Base-by-base conservation (phyloP, 495 filamentous ascomycete species). In the Elaphomyces granulatus region DNA sequence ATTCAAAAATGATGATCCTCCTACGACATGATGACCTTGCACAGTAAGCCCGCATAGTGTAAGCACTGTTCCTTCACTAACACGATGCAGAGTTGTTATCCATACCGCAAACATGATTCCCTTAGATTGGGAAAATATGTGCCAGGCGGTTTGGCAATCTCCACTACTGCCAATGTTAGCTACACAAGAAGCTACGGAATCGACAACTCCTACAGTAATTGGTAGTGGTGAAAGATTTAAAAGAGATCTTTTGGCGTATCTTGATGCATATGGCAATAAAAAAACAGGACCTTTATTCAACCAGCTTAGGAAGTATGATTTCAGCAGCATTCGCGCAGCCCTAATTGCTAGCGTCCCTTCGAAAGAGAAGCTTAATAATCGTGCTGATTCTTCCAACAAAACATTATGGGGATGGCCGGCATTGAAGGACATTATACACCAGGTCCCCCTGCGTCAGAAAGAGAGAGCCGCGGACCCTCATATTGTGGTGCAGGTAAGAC, bases 41-140 rank as follows among this genome's bases (percentile, higher is more conserved):
- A 3, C 81, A 93, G 65, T 74, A 53, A 37, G 67, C 30, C 1
- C 32, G 10, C n/a, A n/a, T 6, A 7, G n/a, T 32, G 6, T 3
- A 12, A 18, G 20, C 23, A 19, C 8, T 31, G 2, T 2, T 0
- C 0, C 20, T 15, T 32, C 15, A 12, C 21, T 43, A 30, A 41
- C 31, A 23, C 31, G 2, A 18, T 26, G 12, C n/a, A 72, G 69
- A 36, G 60, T 94, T 12, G 58, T 92, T 14, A 88, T 94, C 30
- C 83, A 90, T 44, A 95, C 87, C 0, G 84, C 84, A 8, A 94
- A 95, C 46, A 82, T 94, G 75, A 87, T 94, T 32, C 53, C 65
- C 16, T 68, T 74, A 34, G 87, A 95, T 60, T 95, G 87, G 87
- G 66, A 60, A 6, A 86, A 87, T 47, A 82, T 94, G 83, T 77